phyloP scores from a whole-genome alignment of 805 yeast species.

The Hanseniaspora taiwanica region DNA sequence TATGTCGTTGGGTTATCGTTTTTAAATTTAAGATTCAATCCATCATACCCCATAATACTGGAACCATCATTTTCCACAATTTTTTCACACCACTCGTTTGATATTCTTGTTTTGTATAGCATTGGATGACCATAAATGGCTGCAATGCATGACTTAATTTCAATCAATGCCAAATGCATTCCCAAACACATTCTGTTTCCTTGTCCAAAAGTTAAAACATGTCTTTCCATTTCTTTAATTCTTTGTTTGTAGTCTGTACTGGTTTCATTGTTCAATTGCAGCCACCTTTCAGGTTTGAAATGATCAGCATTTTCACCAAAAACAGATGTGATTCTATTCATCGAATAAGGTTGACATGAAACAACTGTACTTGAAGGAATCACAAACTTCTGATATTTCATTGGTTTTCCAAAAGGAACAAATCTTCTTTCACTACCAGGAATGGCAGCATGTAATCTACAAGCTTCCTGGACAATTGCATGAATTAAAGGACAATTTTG shows the following conservation, averaged over 20 bases:
- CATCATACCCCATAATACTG: conserved; percentile 16
- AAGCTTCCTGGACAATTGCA: conserved; percentile 49
- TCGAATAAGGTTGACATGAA: conserved; percentile 52
- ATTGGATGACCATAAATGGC: conserved; percentile 34
- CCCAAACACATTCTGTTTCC: conserved; percentile 70
- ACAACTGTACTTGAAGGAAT: conserved; percentile 44
- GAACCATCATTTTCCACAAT: conserved; percentile 10
- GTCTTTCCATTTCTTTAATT: conserved; percentile 32
- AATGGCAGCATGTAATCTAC: conserved; percentile 53
- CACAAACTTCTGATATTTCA: conserved; percentile 10
- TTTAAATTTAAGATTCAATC: conserved; percentile 1
- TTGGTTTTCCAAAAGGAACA: conserved; percentile 23
- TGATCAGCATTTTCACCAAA: conserved; percentile 36
- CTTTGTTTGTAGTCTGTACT: conserved; percentile 24
- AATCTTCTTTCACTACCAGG: conserved; percentile 64
- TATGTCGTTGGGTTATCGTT: conserved; percentile 6
- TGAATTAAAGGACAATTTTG: conserved; percentile 35
- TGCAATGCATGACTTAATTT: conserved; percentile 46
- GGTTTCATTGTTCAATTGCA: conserved; percentile 26
- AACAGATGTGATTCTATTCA: conserved; percentile 38
- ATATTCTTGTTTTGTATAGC: conserved; percentile 25
- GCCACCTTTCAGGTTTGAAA: conserved; percentile 57
- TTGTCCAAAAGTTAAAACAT: conserved; percentile 58
- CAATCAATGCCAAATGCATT: conserved; percentile 51
- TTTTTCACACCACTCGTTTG: conserved; percentile 32